Conservation (phyloP, 148 eudicot species). For the Heliosperma pusillum region DNA sequence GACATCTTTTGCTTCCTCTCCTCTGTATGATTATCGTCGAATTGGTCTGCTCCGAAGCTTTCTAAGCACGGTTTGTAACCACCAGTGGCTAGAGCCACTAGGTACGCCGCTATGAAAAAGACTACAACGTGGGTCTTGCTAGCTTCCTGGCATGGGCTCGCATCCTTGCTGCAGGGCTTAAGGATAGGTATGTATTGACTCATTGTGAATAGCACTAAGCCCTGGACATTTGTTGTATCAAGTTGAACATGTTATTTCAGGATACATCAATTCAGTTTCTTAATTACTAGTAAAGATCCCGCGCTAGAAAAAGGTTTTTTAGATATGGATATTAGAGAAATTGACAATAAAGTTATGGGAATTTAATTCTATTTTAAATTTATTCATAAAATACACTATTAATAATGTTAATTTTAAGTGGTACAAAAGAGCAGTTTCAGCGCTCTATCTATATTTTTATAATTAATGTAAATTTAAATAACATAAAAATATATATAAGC, state of each 20-base stretch:
- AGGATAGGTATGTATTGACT: slow-evolving; percentile 57
- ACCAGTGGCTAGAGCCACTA: slow-evolving; percentile 56
- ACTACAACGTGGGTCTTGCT: slow-evolving; percentile 34
- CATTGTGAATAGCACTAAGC: slow-evolving; percentile 54
- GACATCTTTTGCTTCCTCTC: slow-evolving; percentile 49
- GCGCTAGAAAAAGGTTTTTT: no score
- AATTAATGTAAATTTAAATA: no score
- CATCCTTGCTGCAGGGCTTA: slow-evolving; percentile 42
- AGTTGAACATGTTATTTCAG: background rate
- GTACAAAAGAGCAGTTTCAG: no score
- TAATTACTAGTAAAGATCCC: no score
- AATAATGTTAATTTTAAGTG: no score
- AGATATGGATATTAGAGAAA: no score
- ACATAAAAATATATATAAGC: no score
- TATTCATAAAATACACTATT: no score
- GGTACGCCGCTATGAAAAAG: slow-evolving; percentile 49
- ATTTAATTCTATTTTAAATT: no score
- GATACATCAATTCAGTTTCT: background rate
- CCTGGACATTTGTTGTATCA: slow-evolving; percentile 33
- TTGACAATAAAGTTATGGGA: no score
- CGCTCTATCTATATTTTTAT: no score
- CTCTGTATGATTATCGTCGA: slow-evolving; percentile 40
- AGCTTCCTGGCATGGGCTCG: slow-evolving; percentile 33
- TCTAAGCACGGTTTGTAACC: slow-evolving; percentile 56
- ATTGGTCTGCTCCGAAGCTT: slow-evolving; percentile 71